phyloP scores from a whole-genome alignment of 2,329 filamentous ascomycete genomes.

The Aurifilum marmelostoma region DNA sequence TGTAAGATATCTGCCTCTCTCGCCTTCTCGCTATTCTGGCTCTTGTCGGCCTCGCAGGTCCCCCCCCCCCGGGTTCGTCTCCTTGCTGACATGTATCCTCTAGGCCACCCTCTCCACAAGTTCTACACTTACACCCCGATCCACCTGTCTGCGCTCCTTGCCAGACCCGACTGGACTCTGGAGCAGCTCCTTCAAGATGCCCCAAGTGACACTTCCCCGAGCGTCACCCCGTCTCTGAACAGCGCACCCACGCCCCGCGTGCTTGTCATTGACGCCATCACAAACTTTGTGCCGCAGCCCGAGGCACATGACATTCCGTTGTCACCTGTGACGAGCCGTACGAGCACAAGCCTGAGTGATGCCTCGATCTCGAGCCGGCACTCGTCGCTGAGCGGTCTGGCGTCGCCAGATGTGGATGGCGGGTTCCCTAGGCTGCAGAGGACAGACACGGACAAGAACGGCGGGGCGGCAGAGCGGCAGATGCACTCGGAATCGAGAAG shows the following conservation, averaged over 20 bases:
- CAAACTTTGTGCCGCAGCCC: conserved; percentile 51
- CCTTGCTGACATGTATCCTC: background rate
- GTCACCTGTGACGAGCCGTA: conserved; percentile 50
- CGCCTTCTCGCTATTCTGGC: no score
- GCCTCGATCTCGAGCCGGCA: conserved; percentile 20
- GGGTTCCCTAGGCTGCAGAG: conserved; percentile 9
- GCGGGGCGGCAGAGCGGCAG: conserved; percentile 45
- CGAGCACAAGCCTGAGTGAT: conserved; percentile 33
- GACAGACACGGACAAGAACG: conserved; percentile 13
- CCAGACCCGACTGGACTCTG: conserved; percentile 49
- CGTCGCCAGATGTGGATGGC: conserved; percentile 15
- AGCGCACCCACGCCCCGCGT: conserved; percentile 46
- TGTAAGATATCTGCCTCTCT: conserved; percentile 44
- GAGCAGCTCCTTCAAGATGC: conserved; percentile 49
- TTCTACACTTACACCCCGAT: conserved; percentile 63
- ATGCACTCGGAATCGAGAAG: conserved; percentile 61
- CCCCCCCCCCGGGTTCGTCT: no score
- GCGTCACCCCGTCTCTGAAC: conserved; percentile 36
- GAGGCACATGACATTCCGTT: conserved; percentile 50
- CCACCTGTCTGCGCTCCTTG: conserved; percentile 60
- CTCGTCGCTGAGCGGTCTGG: conserved; percentile 25
- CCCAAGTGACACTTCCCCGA: conserved; percentile 39
- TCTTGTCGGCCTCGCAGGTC: background rate
- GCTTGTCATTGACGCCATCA: conserved; percentile 67
- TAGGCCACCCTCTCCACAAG: conserved; percentile 67